Evolutionary conservation across 768 basidiomycete genomes (phyloP).

Genomic region (Boletus edulis): DNA sequence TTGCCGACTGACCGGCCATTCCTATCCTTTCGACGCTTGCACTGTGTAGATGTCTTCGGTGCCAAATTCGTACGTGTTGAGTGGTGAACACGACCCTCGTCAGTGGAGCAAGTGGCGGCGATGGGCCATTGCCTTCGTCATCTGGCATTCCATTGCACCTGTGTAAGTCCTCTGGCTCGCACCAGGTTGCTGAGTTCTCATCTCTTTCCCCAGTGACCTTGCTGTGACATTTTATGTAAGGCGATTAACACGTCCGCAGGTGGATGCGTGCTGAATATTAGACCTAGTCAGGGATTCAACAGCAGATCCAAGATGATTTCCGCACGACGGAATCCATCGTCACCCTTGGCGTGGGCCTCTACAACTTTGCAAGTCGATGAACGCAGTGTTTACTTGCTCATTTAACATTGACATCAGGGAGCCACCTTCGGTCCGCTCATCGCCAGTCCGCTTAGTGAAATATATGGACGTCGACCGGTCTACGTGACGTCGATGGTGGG

Average conservation of each 20-base stretch:
- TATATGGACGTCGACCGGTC: constrained; percentile 24
- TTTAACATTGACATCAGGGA: constrained; percentile 15
- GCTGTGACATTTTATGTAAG: constrained; percentile 29
- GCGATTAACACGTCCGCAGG: background rate
- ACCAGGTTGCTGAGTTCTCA: background rate
- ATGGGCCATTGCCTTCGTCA: constrained; percentile 26
- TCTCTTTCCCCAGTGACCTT: constrained; percentile 17
- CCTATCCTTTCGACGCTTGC: background rate
- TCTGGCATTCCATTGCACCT: constrained; percentile 30
- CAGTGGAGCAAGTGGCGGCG: constrained; percentile 28
- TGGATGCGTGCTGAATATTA: constrained; percentile 1
- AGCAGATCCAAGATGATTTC: constrained; percentile 27
- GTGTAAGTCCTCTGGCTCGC: constrained; percentile 16
- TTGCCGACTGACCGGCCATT: background rate
- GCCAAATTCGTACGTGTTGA: constrained; percentile 14
- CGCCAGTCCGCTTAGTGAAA: constrained; percentile 23
- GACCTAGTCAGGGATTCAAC: constrained; percentile 27
- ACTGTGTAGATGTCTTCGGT: constrained; percentile 17
- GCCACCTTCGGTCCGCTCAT: constrained; percentile 26
- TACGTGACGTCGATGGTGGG: constrained; percentile 20
- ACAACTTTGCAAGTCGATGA: constrained; percentile 23
- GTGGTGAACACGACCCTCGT: constrained; percentile 23
- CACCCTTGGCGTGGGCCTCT: constrained; percentile 27
- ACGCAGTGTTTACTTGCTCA: background rate
- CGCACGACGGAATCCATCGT: constrained; percentile 16